Evolutionary conservation across 2,329 filamentous ascomycete species (phyloP), one percentile per base, ranked within the genome.

Genomic region (Hymenoscyphus fraxineus): DNA sequence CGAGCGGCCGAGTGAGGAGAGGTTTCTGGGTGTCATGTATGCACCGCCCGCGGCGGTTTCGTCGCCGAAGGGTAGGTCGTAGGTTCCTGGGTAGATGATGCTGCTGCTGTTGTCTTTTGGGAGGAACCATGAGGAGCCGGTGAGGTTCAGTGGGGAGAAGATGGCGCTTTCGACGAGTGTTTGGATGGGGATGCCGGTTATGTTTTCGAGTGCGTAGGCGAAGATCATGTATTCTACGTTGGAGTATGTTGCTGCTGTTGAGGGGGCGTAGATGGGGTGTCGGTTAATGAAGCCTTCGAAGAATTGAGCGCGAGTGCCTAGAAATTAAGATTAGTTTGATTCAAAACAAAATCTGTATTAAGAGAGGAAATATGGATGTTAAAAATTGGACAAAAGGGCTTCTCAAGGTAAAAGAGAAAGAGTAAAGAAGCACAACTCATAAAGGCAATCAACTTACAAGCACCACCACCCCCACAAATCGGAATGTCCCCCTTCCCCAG

Each of bases 161-260:
- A 79, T 65, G 59, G 73, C 71, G 16, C 69, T 64, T 31, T 73
- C 57, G 39, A 78, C 70, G 16, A 76, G 68, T 1, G 64, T 60
- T 44, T 67, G 44, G 59, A 76, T 73, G 13, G 68, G 60, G 32
- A 69, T 71, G 15, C 76, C 75, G 0, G 76, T 78, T 62, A 79
- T 78, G 59, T 67, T 67, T 67, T 78, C 74, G 12, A 78, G 72
- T 12, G 76, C 77, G 60, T 77, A 78, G 1, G 73, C 70, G 4
- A 78, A 68, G 44, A 79, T 72, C 58, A 74, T 71, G 63, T 71
- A 79, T 16, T 74, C 77, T 0, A 75, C 68, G 62, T 79, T 78
- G 61, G 75, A 74, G 65, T 77, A 77, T 1, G 72, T 72, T 2
- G 77, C 76, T 1, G 74, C 74, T 27, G 71, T 65, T 16, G 69